A percentile compares a stretch with the other conserved stretches of the same genome.
phyloP scores from a whole-genome alignment of 371 early-diverging fungal genomes.

The Rhizopus stolonifer region DNA sequence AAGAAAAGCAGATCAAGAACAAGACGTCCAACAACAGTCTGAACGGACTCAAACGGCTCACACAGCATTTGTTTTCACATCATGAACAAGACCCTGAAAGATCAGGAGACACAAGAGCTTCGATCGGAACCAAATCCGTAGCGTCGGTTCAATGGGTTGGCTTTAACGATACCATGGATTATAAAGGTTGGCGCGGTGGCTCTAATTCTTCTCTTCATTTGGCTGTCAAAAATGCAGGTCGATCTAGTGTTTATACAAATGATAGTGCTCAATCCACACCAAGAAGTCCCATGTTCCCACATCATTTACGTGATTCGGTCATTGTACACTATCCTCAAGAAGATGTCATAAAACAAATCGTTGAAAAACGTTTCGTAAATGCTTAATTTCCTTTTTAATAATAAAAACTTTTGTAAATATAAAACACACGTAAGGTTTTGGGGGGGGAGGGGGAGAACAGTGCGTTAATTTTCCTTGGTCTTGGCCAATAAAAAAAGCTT shows the following conservation, averaged over 20 bases:
- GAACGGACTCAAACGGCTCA: not conserved
- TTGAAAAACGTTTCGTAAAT: too few relatives aligned
- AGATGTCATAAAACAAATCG: not conserved
- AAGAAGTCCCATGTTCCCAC: slow-evolving; percentile 17
- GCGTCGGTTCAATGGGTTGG: slow-evolving; percentile 12
- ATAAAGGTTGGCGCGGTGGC: not conserved
- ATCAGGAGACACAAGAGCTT: not conserved
- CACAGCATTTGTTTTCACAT: not conserved
- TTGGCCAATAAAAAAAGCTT: too few relatives aligned
- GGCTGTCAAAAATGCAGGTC: not conserved
- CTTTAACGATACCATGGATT: slow-evolving; percentile 8
- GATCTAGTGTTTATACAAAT: not conserved
- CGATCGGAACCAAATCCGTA: slow-evolving; percentile 1
- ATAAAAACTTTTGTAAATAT: too few relatives aligned
- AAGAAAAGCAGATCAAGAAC: too few relatives aligned
- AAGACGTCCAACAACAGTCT: not conserved
- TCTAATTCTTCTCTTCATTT: not conserved
- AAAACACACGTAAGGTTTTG: too few relatives aligned
- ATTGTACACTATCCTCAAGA: not conserved
- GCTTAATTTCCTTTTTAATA: too few relatives aligned
- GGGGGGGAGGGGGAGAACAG: too few relatives aligned
- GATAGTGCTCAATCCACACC: slow-evolving; percentile 18
- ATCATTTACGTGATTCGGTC: slow-evolving; percentile 8
- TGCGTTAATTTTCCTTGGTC: too few relatives aligned
- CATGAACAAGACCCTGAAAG: too few relatives aligned